These are phyloP conservation scores for Fraxinus floribunda DNA, from an alignment of 305 asterid species.

Conservation along the genomic window DNA sequence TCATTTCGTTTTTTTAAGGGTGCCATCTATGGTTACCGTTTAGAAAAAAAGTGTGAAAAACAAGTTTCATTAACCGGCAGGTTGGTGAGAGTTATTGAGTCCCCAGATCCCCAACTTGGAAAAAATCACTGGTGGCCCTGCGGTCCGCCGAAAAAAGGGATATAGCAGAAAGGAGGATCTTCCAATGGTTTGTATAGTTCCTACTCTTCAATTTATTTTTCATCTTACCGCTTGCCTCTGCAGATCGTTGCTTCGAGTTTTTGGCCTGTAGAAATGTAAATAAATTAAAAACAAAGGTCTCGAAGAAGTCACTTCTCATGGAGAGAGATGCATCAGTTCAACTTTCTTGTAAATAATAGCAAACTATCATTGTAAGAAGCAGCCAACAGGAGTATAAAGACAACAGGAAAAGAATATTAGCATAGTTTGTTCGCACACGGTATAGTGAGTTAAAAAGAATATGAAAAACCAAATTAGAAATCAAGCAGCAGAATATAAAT, in stretches of 20 bases:
- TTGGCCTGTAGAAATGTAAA: constrained; percentile 4
- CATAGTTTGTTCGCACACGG: background rate
- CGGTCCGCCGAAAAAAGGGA: background rate
- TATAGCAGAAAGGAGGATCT: constrained; percentile 5
- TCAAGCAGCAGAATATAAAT: constrained; percentile 11
- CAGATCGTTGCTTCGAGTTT: constrained; percentile 13
- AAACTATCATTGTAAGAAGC: background rate
- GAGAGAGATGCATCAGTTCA: constrained; percentile 1
- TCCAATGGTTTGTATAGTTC: constrained; percentile 14
- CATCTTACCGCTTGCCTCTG: constrained; percentile 31
- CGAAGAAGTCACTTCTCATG: background rate
- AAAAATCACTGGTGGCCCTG: background rate
- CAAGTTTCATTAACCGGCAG: background rate
- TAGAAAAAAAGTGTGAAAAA: background rate
- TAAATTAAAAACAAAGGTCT: background rate
- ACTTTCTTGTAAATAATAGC: background rate
- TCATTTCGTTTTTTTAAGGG: constrained; percentile 19
- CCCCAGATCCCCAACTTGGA: constrained; percentile 18
- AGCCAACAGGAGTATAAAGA: background rate
- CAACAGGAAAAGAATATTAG: background rate
- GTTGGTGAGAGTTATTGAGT: constrained; percentile 2
- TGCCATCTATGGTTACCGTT: constrained; percentile 19
- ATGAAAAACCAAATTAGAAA: constrained; percentile 10
- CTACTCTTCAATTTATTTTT: constrained; percentile 21
- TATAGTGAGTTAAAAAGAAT: background rate